Evolutionary conservation across 306 rosid genomes (phyloP).

Genomic region (Mucuna pruriens): DNA sequence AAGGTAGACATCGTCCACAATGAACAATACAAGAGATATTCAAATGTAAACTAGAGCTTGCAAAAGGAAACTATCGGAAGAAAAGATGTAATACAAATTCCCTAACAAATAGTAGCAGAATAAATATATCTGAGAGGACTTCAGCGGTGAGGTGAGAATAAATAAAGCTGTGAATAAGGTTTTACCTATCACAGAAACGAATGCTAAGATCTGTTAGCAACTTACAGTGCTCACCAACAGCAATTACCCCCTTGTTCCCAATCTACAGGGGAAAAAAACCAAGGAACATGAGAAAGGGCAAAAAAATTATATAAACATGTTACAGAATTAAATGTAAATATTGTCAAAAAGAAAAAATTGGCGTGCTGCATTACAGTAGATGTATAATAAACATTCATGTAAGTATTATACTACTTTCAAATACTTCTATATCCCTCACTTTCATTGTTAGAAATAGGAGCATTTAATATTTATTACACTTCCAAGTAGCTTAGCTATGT

Average conservation of each 20-base stretch:
- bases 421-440: not conserved
- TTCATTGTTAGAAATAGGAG: too few relatives aligned
- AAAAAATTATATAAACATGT: constrained; percentile 1
- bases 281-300: not conserved
- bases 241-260: constrained; percentile 78
- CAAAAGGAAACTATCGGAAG: not conserved
- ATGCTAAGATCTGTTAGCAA: constrained; percentile 86
- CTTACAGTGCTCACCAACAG: constrained; percentile 83
- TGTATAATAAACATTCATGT: not conserved
- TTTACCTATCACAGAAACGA: constrained; percentile 90
- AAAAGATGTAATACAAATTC: not conserved
- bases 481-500: too few relatives aligned
- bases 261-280: constrained; percentile 50
- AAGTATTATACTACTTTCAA: not conserved
- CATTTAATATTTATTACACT: too few relatives aligned
- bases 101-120: constrained; percentile 5
- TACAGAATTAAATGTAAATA: constrained; percentile 4
- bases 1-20: constrained; percentile 2
- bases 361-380: not conserved
- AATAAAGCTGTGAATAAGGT: constrained; percentile 22
- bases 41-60: constrained; percentile 19
- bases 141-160: constrained; percentile 1
- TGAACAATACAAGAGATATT: not conserved
- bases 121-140: constrained; percentile 20
- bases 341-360: not conserved